Conservation (phyloP, 495 filamentous ascomycete genomes). For the Lasiosphaeria hispida region DNA sequence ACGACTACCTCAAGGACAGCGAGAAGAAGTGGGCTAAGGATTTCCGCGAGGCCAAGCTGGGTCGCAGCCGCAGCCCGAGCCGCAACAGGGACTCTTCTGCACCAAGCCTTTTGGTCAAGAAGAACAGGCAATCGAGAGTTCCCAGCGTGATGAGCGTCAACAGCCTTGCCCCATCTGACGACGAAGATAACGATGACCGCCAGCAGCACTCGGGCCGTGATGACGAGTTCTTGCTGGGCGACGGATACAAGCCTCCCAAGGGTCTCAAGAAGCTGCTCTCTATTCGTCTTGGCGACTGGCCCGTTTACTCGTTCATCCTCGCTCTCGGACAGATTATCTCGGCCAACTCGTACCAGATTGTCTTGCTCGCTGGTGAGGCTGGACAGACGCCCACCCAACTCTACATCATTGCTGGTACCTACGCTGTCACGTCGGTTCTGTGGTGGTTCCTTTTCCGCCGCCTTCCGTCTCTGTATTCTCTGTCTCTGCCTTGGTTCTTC, state of each 20-base stretch:
- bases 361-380: conserved; percentile 58
- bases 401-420: conserved; percentile 61
- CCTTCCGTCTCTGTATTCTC: conserved; percentile 38
- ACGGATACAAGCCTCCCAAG: conserved; percentile 62
- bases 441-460: conserved; percentile 46
- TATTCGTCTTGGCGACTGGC: conserved; percentile 54
- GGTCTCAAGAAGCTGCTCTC: conserved; percentile 53
- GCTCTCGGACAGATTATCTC: conserved; percentile 68
- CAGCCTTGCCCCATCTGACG: conserved; percentile 28
- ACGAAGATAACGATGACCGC: conserved; percentile 17
- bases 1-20: conserved; percentile 58
- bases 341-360: conserved; percentile 67
- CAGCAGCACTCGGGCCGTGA: conserved; percentile 13
- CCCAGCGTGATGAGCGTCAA: conserved; percentile 29
- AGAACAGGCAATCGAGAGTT: conserved; percentile 20
- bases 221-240: conserved; percentile 62
- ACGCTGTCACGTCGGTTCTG: conserved; percentile 52
- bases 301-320: conserved; percentile 66
- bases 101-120: conserved; percentile 18
- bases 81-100: conserved; percentile 12
- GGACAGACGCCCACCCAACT: conserved; percentile 58
- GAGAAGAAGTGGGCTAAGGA: conserved; percentile 64
- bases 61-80: conserved; percentile 21
- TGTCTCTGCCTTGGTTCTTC: conserved; percentile 52
- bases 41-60: conserved; percentile 32